These are phyloP conservation scores for Arachnomyces sp. DNA, from an alignment of 2,329 filamentous ascomycete genomes.

Conservation along the genomic window DNA sequence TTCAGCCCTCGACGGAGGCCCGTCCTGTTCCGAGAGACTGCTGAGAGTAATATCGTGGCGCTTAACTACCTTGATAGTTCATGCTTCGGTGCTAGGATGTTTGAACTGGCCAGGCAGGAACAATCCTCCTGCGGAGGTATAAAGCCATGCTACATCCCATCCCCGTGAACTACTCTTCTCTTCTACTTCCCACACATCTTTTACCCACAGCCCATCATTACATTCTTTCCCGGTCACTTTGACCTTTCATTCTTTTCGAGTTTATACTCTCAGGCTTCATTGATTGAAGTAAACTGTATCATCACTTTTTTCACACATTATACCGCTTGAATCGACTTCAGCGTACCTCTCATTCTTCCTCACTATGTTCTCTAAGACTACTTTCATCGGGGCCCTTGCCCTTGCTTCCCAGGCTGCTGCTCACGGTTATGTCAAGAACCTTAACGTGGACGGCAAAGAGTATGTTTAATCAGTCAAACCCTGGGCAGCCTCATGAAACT, in stretches of 20 bases:
- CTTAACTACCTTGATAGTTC: too few species aligned
- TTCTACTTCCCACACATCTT: neutral
- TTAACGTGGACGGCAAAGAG: constrained; percentile 29
- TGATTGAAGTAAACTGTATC: constrained; percentile 3
- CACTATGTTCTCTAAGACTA: neutral
- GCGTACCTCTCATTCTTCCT: too few species aligned
- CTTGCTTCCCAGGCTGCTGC: constrained; percentile 31
- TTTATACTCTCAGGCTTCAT: neutral
- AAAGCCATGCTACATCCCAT: neutral
- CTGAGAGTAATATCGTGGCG: too few species aligned
- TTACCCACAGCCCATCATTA: too few species aligned
- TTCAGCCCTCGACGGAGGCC: too few species aligned
- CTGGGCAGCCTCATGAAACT: constrained; percentile 12
- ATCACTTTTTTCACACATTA: too few species aligned
- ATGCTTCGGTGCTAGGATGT: too few species aligned
- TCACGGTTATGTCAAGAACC: constrained; percentile 32
- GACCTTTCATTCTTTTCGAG: constrained; percentile 2
- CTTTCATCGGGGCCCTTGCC: constrained; percentile 13
- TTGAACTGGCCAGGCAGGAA: too few species aligned
- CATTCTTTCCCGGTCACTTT: neutral
- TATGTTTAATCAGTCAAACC: constrained; percentile 9
- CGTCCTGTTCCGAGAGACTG: too few species aligned
- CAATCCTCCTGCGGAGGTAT: neutral
- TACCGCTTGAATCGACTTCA: too few species aligned
- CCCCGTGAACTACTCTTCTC: neutral